Evolutionary conservation across 2,329 filamentous ascomycete species (phyloP).

Genomic region (Cordyceps javanica): DNA sequence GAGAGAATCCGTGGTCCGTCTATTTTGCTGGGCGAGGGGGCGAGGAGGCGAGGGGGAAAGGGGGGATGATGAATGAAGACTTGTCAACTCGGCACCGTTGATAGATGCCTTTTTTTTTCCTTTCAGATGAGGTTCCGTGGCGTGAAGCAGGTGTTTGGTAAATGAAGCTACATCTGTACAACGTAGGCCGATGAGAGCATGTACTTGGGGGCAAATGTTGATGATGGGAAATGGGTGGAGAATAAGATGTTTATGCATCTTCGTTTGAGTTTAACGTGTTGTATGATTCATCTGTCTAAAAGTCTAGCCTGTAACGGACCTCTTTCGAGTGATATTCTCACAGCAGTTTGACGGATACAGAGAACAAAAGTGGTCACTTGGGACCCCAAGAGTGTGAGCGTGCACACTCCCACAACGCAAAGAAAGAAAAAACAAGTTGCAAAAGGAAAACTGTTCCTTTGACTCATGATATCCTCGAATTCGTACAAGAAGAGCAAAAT

Average conservation of each 20-base stretch:
- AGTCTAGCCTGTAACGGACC: constrained; percentile 7
- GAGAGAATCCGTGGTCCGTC: too few species aligned
- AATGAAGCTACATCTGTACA: too few species aligned
- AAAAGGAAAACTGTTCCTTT: background rate
- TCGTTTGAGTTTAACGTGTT: background rate
- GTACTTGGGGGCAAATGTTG: background rate
- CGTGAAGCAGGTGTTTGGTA: background rate
- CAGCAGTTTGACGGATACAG: background rate
- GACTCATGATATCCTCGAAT: background rate
- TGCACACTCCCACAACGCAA: background rate
- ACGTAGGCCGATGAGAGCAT: background rate
- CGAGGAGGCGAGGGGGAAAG: background rate
- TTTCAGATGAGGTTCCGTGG: constrained; percentile 34
- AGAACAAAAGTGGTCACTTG: background rate
- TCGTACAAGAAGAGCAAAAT: background rate
- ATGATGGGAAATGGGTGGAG: background rate
- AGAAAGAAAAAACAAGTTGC: background rate
- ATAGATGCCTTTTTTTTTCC: constrained; percentile 40
- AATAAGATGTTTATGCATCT: background rate
- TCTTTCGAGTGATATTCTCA: background rate
- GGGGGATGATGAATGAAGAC: constrained; percentile 8
- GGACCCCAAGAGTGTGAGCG: background rate
- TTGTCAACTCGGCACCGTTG: constrained; percentile 40
- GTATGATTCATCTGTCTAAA: constrained; percentile 1
- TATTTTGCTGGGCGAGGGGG: too few species aligned